Percentiles rank a stretch among this genome's conserved stretches.
Evolutionary conservation across 345 rosid genomes (phyloP).

Genomic region (Angophora floribunda): DNA sequence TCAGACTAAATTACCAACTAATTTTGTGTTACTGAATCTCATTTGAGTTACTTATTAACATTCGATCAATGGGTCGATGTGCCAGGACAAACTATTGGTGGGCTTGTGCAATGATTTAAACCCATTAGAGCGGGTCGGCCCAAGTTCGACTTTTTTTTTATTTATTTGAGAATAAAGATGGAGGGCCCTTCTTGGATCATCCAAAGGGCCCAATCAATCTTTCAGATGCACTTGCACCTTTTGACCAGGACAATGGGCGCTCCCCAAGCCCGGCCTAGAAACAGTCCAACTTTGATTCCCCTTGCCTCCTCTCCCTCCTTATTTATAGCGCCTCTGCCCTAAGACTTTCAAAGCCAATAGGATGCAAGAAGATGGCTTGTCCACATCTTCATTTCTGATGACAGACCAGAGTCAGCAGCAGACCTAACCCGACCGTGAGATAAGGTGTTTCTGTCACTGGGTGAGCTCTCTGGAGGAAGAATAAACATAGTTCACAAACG

Average conservation of each 20-base stretch:
- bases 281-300: not conserved
- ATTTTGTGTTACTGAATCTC: not conserved
- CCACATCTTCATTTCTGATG: not conserved
- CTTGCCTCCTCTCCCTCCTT: not conserved
- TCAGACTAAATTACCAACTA: not conserved
- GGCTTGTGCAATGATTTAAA: not conserved
- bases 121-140: not conserved
- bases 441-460: not conserved
- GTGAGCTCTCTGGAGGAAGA: not conserved
- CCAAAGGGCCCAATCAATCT: not conserved
- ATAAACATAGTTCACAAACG: not conserved
- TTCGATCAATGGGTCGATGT: not conserved
- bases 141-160: not conserved
- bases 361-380: not conserved
- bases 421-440: not conserved
- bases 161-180: not conserved
- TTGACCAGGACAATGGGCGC: not conserved
- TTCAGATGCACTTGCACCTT: not conserved
- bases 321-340: not conserved
- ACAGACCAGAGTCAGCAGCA: not conserved
- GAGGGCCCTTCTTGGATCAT: not conserved
- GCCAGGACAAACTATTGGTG: not conserved
- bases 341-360: not conserved
- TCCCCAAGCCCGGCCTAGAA: not conserved
- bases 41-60: not conserved